Conservation (phyloP, 78 protist genomes). For the Guillardia theta region DNA sequence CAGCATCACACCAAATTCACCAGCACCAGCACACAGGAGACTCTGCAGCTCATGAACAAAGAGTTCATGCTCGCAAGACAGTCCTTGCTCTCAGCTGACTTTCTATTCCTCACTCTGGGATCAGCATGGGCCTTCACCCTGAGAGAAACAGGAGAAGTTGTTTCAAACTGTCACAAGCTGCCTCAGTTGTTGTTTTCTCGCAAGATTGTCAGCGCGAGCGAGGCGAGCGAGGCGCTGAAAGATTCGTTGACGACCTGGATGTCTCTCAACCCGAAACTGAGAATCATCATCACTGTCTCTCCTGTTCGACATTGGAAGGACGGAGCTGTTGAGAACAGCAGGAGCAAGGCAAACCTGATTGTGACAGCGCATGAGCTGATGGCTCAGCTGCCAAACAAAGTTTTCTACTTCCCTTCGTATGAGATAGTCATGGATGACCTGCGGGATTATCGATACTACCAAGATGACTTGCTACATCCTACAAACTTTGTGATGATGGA, state of each 20-base stretch:
- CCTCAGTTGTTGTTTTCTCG: neutral
- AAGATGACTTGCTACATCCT: neutral
- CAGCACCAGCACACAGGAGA: no score
- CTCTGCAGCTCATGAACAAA: no score
- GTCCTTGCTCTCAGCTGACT: neutral
- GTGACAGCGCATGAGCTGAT: neutral
- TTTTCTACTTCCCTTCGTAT: neutral
- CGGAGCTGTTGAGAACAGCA: neutral
- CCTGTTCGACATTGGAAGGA: constrained; percentile 1
- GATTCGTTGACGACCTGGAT: no score
- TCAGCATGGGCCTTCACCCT: neutral
- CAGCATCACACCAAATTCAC: neutral
- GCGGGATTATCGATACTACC: constrained; percentile 20
- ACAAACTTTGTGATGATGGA: no score
- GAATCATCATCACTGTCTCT: neutral
- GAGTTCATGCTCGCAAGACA: neutral
- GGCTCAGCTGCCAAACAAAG: neutral
- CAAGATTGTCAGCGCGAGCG: neutral
- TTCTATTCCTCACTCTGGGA: constrained; percentile 10
- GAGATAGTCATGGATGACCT: constrained; percentile 13
- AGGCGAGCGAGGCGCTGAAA: no score
- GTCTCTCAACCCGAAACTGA: neutral
- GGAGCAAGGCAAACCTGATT: neutral
- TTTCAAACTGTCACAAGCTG: constrained; percentile 7
- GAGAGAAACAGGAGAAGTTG: neutral